Evolutionary conservation across 2,329 filamentous ascomycete genomes (phyloP), one percentile per base, ranked within the genome.

Genomic region (Aspergillus glaucus): DNA sequence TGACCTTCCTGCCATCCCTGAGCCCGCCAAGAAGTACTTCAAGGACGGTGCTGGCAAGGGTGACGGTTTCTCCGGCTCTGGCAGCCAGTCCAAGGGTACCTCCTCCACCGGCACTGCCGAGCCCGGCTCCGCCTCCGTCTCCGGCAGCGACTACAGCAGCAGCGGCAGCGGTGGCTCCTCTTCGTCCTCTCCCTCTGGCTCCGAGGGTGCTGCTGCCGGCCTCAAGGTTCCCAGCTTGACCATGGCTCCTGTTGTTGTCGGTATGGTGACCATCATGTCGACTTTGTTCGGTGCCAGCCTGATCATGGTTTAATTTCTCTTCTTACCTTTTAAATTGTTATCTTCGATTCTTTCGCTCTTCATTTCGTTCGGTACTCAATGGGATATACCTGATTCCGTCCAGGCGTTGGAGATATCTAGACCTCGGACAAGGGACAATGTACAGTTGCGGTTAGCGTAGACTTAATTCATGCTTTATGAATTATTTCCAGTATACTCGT

Each of bases 11-110:
- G 74, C 78, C 45, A 78, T 84, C 45, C 81, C 81, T 24, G 62
- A 67, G 4, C 73, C 72, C 32, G 80, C 80, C 19, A 65, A 71
- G 63, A 73, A 78, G 59, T 83, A 75, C 71, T 74, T 85, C 70
- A 74, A 72, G 51, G 64, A 76, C 6, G 81, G 81, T 58, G 79
- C 81, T 42, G 81, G 82, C 44, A 71, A 67, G 34, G 80, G 77
- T 4, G 71, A 71, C 22, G 81, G 81, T 60, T 78, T 85, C 54
- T 53, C 49, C 10, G 81, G 81, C 43, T 48, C 65, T 50, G 81
- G 81, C 28, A 79, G 74, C 52, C 80, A 83, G 70, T 72, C 75
- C 50, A 67, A 79, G 30, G 80, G 80, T 46, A 73, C 75, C 50
- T 61, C 65, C 32, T 75, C 75, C 47, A 68, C 74, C 43, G 70